Base-by-base conservation (phyloP, 805 yeast genomes). In the Metschnikowia sp. region DNA sequence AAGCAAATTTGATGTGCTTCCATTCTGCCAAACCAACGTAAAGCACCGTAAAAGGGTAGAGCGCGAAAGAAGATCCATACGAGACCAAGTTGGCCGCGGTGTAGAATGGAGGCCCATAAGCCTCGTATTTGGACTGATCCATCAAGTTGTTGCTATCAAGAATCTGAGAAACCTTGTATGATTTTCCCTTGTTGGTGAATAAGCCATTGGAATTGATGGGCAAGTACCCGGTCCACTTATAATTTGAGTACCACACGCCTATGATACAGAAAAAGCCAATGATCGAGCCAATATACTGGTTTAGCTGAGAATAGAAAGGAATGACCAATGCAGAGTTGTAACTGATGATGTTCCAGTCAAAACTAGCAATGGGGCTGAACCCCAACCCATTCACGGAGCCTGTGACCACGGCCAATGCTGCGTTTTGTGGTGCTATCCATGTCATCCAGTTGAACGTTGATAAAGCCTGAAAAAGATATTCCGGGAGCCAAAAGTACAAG, bases 321-420 rank as follows among this genome's bases (percentile, higher is more conserved):
- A 69, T 45, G 6, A 71, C 54, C 60, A 81, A 38, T 47, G 54
- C 68, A 61, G 63, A 62, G 60, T 61, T 43, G 53, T 55, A 34
- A 11, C 15, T 18, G 32, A 48, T 44, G 18, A 44, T 30, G 47
- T 63, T 63, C 64, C 64, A 64, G 45, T 65, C 69, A 40, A 63
- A 64, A 3, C 62, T 46, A 7, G 83, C 61, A 39, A 64, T 58
- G 12, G 70, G 69, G 45, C 64, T 66, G 9, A 66, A 32, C 6
- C 69, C 69, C 39, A 66, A 51, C 2, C 70, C 70, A 15, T 48
- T 37, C 8, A 43, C 39, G 4, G 60, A 47, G 9, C 70, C 70
- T 26, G 65, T 61, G 35, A 66, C 51, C 10, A 52, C 59, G 26
- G 60, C 60, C 33, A 66, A 51, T 10, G 56, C 57, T 26, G 48